These are phyloP conservation scores for Cryphonectria nitschkei DNA, from an alignment of 2,329 filamentous ascomycete species.

Conservation along the genomic window DNA sequence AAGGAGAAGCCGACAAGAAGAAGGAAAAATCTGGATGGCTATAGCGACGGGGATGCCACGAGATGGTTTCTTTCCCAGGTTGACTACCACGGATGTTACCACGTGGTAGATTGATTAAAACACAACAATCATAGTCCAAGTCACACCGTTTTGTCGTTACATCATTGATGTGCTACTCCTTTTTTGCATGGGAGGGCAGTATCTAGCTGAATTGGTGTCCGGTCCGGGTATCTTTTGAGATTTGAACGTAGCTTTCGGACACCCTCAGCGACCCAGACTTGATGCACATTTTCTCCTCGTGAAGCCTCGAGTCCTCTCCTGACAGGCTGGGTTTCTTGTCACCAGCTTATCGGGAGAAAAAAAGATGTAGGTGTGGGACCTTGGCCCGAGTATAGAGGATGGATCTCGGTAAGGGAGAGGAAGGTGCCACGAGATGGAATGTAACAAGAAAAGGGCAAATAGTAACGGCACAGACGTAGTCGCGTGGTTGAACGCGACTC, in stretches of 20 bases:
- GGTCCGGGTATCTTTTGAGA: background rate
- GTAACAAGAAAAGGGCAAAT: slow-evolving; percentile 11
- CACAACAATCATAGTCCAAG: background rate
- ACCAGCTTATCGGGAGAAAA: slow-evolving; percentile 2
- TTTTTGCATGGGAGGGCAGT: background rate
- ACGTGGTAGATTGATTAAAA: slow-evolving; percentile 13
- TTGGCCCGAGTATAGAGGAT: background rate
- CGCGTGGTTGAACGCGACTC: slow-evolving; percentile 11
- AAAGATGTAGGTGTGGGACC: background rate
- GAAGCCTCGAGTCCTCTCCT: background rate
- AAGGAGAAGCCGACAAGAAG: too few species aligned
- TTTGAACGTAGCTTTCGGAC: slow-evolving; percentile 13
- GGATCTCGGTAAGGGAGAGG: slow-evolving; percentile 11
- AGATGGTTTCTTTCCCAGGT: slow-evolving; percentile 8
- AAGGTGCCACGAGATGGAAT: slow-evolving; percentile 29
- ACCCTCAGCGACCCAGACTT: slow-evolving; percentile 2
- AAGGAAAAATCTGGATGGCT: background rate
- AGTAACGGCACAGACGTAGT: background rate
- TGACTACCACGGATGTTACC: background rate
- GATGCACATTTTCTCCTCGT: background rate
- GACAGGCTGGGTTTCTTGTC: background rate
- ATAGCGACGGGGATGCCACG: slow-evolving; percentile 10
- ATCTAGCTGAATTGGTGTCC: slow-evolving; percentile 6
- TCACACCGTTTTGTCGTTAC: slow-evolving; percentile 10
- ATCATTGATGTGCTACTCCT: slow-evolving; percentile 1